Percentiles rank a stretch among this genome's conserved stretches.
Evolutionary conservation across 1,139 yeast genomes (phyloP).

Genomic region (Suhomyces terraborum): DNA sequence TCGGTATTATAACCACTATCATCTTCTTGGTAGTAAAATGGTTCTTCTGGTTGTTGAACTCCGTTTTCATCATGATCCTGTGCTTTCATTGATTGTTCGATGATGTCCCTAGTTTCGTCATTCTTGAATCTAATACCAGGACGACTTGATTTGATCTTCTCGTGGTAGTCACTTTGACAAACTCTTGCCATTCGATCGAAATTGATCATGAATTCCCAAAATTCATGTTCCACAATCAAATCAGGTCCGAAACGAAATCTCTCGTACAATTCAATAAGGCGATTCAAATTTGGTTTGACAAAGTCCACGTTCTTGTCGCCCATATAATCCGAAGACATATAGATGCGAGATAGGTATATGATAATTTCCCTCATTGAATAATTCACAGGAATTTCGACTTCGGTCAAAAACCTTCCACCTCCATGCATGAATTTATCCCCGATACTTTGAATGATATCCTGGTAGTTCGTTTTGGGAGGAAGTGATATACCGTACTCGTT

Average conservation of each 20-base stretch:
- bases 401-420: constrained; percentile 28
- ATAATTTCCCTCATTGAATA: constrained; percentile 52
- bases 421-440: constrained; percentile 49
- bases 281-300: constrained; percentile 27
- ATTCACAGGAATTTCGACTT: constrained; percentile 40
- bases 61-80: constrained; percentile 1
- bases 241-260: constrained; percentile 66
- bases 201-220: constrained; percentile 56
- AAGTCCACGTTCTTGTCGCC: constrained; percentile 3
- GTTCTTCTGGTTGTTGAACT: not conserved
- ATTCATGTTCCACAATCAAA: constrained; percentile 59
- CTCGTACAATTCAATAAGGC: constrained; percentile 63
- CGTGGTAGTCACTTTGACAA: constrained; percentile 14
- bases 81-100: constrained; percentile 11
- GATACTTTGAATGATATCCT: constrained; percentile 60
- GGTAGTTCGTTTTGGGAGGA: constrained; percentile 62
- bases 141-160: constrained; percentile 1
- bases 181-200: constrained; percentile 20
- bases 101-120: constrained; percentile 2
- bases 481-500: constrained; percentile 26
- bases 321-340: constrained; percentile 15
- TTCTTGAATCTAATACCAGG: not conserved
- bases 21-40: constrained; percentile 5
- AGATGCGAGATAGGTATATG: constrained; percentile 23
- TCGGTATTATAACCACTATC: constrained; percentile 9